Conservation (phyloP, 768 basidiomycete species). For the Trametes elegans region DNA sequence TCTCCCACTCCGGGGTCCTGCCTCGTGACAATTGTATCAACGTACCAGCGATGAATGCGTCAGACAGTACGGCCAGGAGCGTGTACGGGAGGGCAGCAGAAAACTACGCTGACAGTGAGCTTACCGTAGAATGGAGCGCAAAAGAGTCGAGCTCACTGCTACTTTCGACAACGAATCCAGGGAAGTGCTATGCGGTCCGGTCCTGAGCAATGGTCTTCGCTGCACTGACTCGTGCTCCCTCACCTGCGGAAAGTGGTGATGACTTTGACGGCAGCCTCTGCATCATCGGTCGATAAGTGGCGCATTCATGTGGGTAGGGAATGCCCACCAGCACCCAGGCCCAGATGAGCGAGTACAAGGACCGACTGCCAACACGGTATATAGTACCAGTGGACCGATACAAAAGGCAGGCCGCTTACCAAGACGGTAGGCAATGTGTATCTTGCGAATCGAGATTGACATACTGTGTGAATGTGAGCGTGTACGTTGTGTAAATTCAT, state of each 20-base stretch:
- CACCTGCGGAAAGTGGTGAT: constrained; percentile 12
- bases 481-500: too few species aligned
- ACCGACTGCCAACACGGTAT: constrained; percentile 5
- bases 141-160: constrained; percentile 5
- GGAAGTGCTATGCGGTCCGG: too few species aligned
- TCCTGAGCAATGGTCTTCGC: too few species aligned
- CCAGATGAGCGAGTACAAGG: constrained; percentile 13
- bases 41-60: constrained; percentile 16
- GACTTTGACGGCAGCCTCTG: constrained; percentile 16
- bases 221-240: too few species aligned
- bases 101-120: neutral
- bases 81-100: constrained; percentile 14
- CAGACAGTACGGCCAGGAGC: constrained; percentile 15
- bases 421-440: constrained; percentile 9
- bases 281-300: neutral
- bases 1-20: constrained; percentile 2
- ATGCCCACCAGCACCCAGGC: constrained; percentile 11
- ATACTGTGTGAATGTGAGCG: constrained; percentile 3
- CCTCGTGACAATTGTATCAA: constrained; percentile 13
- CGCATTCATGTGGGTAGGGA: neutral
- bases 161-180: constrained; percentile 7
- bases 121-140: neutral
- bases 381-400: too few species aligned
- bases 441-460: constrained; percentile 9
- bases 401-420: too few species aligned